These are phyloP conservation scores for Scleroderma citrinum DNA, from an alignment of 768 basidiomycete species.

Conservation along the genomic window DNA sequence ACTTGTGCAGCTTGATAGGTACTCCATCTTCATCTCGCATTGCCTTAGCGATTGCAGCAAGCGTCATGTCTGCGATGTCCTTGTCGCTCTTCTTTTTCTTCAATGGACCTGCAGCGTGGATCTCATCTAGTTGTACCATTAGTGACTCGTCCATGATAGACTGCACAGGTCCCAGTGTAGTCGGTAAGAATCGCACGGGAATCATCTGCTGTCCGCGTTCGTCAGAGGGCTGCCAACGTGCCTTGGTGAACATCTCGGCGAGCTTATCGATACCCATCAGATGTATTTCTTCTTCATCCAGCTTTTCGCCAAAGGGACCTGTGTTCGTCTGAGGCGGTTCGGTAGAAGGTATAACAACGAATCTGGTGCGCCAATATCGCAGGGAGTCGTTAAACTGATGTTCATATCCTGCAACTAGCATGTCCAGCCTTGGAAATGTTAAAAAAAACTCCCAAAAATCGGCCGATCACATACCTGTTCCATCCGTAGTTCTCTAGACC, in stretches of 20 bases:
- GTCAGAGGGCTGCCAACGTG: slow-evolving; percentile 65
- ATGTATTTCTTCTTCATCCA: slow-evolving; percentile 84
- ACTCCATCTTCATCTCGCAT: slow-evolving; percentile 86
- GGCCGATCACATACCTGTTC: slow-evolving; percentile 55
- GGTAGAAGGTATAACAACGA: slow-evolving; percentile 83
- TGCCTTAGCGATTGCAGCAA: slow-evolving; percentile 63
- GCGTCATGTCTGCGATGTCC: slow-evolving; percentile 61
- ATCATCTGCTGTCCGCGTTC: slow-evolving; percentile 37
- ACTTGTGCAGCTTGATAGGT: slow-evolving; percentile 77
- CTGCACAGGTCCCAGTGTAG: slow-evolving; percentile 76
- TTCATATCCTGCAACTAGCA: slow-evolving; percentile 81
- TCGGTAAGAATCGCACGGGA: slow-evolving; percentile 74
- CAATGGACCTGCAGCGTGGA: slow-evolving; percentile 68
- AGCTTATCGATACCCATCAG: slow-evolving; percentile 89
- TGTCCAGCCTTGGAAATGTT: slow-evolving; percentile 56
- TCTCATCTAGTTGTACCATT: slow-evolving; percentile 74
- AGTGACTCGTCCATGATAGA: slow-evolving; percentile 76
- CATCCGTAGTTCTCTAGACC: slow-evolving; percentile 81
- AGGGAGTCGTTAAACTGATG: slow-evolving; percentile 75
- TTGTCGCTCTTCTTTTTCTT: slow-evolving; percentile 78
- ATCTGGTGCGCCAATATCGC: slow-evolving; percentile 91
- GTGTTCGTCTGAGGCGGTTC: slow-evolving; percentile 54
- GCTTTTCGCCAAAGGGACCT: slow-evolving; percentile 63
- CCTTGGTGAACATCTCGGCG: slow-evolving; percentile 79
- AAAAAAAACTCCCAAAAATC: slow-evolving; percentile 1